Evolutionary conservation across 768 basidiomycete genomes (phyloP).

Genomic region (Serendipita indica): DNA sequence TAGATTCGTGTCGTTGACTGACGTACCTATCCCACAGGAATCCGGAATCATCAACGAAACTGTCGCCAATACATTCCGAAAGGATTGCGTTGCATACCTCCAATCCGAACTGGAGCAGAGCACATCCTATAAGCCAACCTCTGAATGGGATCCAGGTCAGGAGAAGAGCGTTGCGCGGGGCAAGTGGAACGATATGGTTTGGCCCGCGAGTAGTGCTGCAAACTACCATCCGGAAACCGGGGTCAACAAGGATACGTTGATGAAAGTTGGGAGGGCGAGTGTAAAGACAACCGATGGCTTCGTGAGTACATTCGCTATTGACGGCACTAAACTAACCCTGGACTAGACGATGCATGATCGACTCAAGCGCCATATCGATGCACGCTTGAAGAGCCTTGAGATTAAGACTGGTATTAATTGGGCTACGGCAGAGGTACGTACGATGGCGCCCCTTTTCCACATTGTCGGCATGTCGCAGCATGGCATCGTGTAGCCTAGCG

Average conservation of each 20-base stretch:
- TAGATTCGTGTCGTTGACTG: neutral
- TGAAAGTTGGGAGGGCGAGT: constrained; percentile 50
- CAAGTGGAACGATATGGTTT: constrained; percentile 50
- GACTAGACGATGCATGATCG: constrained; percentile 66
- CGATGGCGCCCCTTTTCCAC: neutral
- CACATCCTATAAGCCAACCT: constrained; percentile 30
- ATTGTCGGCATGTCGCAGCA: neutral
- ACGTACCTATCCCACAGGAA: constrained; percentile 22
- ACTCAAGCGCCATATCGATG: constrained; percentile 64
- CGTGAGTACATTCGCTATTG: constrained; percentile 32
- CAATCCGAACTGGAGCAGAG: constrained; percentile 43
- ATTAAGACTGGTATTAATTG: constrained; percentile 66
- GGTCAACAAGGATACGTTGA: constrained; percentile 36
- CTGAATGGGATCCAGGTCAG: constrained; percentile 5
- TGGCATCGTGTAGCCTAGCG: neutral
- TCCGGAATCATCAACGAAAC: constrained; percentile 39
- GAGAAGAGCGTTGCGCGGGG: constrained; percentile 41
- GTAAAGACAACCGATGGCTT: constrained; percentile 45
- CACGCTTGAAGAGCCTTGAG: constrained; percentile 53
- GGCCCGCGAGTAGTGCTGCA: constrained; percentile 46
- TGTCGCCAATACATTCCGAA: constrained; percentile 37
- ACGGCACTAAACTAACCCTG: neutral
- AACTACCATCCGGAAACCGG: constrained; percentile 51
- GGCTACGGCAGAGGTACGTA: constrained; percentile 68
- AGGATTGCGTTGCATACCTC: constrained; percentile 44